phyloP scores from a whole-genome alignment of 2,329 filamentous ascomycete genomes.

The Aspergillus brunneoviolaceus region DNA sequence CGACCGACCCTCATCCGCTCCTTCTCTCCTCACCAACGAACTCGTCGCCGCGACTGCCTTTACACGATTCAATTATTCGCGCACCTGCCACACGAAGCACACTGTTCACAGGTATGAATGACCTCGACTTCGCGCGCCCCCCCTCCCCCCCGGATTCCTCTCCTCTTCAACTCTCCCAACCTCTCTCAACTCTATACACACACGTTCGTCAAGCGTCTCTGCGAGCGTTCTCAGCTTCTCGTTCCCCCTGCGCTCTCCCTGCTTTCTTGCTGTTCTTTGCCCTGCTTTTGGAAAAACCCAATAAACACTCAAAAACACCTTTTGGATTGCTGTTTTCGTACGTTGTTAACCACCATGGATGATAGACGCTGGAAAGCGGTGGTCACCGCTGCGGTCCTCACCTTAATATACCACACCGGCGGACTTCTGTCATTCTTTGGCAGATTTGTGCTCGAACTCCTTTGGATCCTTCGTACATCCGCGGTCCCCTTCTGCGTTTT shows the following conservation, averaged over 20 bases:
- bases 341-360: not conserved
- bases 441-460: not conserved
- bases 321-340: not conserved
- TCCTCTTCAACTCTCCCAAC: constrained; percentile 18
- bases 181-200: not conserved
- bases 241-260: not conserved
- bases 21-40: constrained; percentile 8
- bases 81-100: constrained; percentile 12
- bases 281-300: not conserved
- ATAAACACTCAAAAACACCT: not conserved
- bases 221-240: too few species aligned
- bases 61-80: constrained; percentile 16
- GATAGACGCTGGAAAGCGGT: not conserved
- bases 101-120: not conserved
- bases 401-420: not conserved
- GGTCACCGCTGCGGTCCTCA: not conserved
- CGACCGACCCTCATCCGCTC: constrained; percentile 4
- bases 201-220: not conserved
- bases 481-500: constrained; percentile 1
- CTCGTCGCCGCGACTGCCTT: constrained; percentile 18
- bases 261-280: not conserved
- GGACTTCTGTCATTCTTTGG: not conserved
- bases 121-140: not conserved
- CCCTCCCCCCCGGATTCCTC: constrained; percentile 3
- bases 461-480: not conserved